A percentile compares a stretch with the other conserved stretches of the same genome.
Conservation (phyloP, 495 filamentous ascomycete species). For the Podospora conica region DNA sequence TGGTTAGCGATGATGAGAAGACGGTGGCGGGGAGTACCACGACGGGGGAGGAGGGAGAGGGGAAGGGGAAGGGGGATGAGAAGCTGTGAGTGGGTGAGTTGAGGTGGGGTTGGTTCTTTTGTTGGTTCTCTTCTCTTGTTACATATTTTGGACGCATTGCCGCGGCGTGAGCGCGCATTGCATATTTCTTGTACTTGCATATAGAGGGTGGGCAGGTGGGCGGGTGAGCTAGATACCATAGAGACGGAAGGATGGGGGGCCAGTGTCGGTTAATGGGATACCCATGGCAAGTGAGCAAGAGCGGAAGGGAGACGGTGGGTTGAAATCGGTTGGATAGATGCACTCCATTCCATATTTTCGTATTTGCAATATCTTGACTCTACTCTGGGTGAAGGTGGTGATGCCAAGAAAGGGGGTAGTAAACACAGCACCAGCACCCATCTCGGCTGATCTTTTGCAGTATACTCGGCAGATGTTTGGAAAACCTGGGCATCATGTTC, state of each 20-base stretch:
- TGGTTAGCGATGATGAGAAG: conserved; percentile 23
- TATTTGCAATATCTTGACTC: background rate
- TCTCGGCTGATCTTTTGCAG: background rate
- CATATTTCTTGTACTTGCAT: background rate
- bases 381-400: background rate
- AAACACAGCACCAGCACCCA: background rate
- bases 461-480: background rate
- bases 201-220: background rate
- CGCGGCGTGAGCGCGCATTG: background rate
- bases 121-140: background rate
- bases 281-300: background rate
- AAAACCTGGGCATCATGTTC: background rate
- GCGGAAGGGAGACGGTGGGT: background rate
- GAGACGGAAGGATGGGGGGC: background rate
- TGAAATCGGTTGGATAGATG: background rate
- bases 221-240: background rate
- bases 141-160: background rate
- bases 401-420: background rate
- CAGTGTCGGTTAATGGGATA: background rate
- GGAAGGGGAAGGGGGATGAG: background rate
- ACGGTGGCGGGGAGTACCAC: conserved; percentile 7
- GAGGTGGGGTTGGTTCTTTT: background rate
- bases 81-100: background rate
- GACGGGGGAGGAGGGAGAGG: conserved; percentile 1
- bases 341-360: background rate